A percentile compares a stretch with the other conserved stretches of the same genome.
Conservation (phyloP, 345 rosid species). For the Clarkia xantiana region DNA sequence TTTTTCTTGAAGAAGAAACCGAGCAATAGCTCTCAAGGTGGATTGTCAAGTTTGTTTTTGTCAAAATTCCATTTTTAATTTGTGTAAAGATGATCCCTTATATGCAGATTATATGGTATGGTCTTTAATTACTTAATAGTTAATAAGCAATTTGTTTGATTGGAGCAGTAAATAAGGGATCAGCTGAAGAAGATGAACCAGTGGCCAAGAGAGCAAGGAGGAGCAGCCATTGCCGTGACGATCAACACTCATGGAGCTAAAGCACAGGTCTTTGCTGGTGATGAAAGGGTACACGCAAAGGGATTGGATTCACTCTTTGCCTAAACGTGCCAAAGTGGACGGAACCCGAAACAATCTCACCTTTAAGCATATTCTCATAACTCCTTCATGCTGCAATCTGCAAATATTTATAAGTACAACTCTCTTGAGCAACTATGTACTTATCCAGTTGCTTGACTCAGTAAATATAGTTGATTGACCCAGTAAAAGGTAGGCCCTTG, state of each 20-base stretch:
- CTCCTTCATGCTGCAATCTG: background rate
- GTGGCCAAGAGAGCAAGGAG: conserved; percentile 38
- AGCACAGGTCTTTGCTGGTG: conserved; percentile 79
- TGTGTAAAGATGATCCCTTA: too few relatives aligned
- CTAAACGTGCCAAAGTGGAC: conserved; percentile 62
- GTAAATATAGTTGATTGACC: too few relatives aligned
- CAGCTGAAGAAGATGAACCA: conserved; percentile 26
- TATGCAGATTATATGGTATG: too few relatives aligned
- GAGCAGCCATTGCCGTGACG: conserved; percentile 12
- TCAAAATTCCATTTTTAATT: background rate
- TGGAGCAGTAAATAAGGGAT: conserved; percentile 10
- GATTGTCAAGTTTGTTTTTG: background rate
- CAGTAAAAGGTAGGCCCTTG: too few relatives aligned
- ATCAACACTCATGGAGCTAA: conserved; percentile 44
- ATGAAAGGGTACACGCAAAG: conserved; percentile 85
- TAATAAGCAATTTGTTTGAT: background rate
- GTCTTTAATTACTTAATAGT: too few relatives aligned
- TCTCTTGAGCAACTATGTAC: too few relatives aligned
- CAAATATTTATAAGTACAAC: background rate
- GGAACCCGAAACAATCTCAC: conserved; percentile 72
- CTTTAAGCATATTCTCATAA: conserved; percentile 36
- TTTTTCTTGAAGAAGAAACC: conserved; percentile 64
- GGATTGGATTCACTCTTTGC: conserved; percentile 89
- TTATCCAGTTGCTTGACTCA: too few relatives aligned
- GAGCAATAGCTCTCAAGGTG: conserved; percentile 38